Percentiles rank a stretch among this genome's conserved stretches.
Evolutionary conservation across 805 yeast genomes (phyloP).

Genomic region (Nakazawaea wickerhamii): DNA sequence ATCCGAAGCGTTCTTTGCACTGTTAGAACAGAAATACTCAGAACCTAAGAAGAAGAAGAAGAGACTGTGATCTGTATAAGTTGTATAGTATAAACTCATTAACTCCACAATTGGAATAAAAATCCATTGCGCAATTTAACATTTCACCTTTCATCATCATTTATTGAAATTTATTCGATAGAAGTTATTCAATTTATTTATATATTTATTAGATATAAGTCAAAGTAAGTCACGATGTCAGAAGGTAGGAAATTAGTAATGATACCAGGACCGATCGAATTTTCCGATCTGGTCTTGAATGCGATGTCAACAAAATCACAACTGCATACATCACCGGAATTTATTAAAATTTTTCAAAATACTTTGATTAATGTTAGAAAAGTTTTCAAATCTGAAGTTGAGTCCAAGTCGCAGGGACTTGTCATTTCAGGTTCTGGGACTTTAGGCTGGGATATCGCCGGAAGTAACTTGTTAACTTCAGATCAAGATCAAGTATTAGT

Average conservation of each 20-base stretch:
- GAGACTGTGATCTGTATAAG: too few relatives aligned
- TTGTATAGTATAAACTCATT: constrained; percentile 16
- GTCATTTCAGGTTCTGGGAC: constrained; percentile 91
- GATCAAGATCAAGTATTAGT: constrained; percentile 72
- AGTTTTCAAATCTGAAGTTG: constrained; percentile 61
- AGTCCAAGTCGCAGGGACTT: constrained; percentile 66
- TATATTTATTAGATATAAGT: too few relatives aligned
- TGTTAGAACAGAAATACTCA: constrained; percentile 47
- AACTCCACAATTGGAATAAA: too few relatives aligned
- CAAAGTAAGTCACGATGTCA: constrained; percentile 16
- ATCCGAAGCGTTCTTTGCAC: constrained; percentile 41
- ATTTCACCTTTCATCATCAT: too few relatives aligned
- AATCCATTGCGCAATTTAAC: too few relatives aligned
- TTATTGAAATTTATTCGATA: too few relatives aligned
- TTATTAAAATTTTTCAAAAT: constrained; percentile 65
- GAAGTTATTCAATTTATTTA: too few relatives aligned
- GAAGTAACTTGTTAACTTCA: constrained; percentile 59
- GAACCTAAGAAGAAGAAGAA: constrained; percentile 10
- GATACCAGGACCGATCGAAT: constrained; percentile 43
- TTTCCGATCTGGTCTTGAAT: constrained; percentile 69
- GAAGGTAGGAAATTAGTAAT: constrained; percentile 26
- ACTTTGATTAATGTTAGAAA: constrained; percentile 64
- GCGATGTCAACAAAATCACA: constrained; percentile 82
- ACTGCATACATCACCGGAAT: constrained; percentile 88
- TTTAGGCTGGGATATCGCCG: constrained; percentile 90